Evolutionary conservation across 805 yeast genomes (phyloP), one percentile per base, ranked within the genome.

Genomic region (Candida hispaniensis): DNA sequence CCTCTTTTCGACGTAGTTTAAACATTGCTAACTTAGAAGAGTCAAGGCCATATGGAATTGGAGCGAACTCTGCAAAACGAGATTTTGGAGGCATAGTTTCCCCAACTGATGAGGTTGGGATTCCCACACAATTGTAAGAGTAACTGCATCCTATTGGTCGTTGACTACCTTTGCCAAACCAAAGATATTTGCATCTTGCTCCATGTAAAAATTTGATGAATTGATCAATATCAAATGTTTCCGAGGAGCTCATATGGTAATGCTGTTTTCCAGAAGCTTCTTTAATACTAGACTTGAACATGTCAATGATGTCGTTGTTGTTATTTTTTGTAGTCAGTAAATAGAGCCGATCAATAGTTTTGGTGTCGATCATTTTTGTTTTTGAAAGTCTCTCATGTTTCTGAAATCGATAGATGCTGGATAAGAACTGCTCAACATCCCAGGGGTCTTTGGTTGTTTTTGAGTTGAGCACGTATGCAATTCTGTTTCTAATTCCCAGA

Each of bases 391-490:
- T 67, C 44, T 66, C 63, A 41, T 75, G 79, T 49, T 73, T 80
- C 54, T 91, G 96, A 52, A 86, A 88, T 41, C 72, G 76, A 2
- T 73, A 71, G 15, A 91, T 67, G 5, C 83, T 70, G 2, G 66
- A 54, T 56, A 73, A 67, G 47, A 88, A 79, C 30, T 67, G 67
- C 35, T 75, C 78, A 34, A 73, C 74, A 42, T 80, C 88, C 49
- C 79, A 75, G 0, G 94, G 88, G 50, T 91, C 97, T 49, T 82
- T 79, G 41, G 64, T 78, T 47, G 64, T 80, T 48, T 57, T 67
- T 56, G 51, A 71, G 57, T 50, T 69, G 18, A 67, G 59, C 8
- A 63, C 66, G 7, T 76, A 59, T 30, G 82, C 73, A 22, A 88
- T 50, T 44, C 83, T 70, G 34, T 69, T 66, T 30, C 74, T 65